Conservation (phyloP, 179 eudicot species). For the Beta lomatogona region DNA sequence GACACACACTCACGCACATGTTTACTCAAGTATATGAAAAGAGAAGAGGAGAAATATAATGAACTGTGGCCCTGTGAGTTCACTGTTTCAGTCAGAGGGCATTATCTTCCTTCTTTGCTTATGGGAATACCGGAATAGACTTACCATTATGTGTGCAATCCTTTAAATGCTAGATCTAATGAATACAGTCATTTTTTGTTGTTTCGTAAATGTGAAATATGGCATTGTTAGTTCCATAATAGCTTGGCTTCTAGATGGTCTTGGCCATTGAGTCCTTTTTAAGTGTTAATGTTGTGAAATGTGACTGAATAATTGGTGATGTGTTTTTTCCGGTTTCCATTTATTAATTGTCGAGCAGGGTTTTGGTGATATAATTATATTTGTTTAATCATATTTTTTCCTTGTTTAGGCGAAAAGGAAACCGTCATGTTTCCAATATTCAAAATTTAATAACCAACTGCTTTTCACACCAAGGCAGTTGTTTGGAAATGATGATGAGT, state of each 20-base stretch:
- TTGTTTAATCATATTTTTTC: slow-evolving; percentile 5
- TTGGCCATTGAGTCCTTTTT: not conserved
- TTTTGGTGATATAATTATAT: not conserved
- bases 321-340: not conserved
- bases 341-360: not conserved
- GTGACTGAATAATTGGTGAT: not conserved
- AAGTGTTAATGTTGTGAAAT: slow-evolving; percentile 3
- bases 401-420: slow-evolving; percentile 74
- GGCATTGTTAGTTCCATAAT: slow-evolving; percentile 1
- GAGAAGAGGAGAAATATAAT: not conserved
- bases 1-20: not conserved
- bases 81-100: not conserved
- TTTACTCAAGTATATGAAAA: not conserved
- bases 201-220: not conserved
- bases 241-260: not conserved
- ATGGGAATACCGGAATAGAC: not conserved
- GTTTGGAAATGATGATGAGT: slow-evolving; percentile 34
- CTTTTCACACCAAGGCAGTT: slow-evolving; percentile 60
- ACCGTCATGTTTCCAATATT: slow-evolving; percentile 48
- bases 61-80: not conserved
- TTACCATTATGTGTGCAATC: not conserved
- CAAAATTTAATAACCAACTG: slow-evolving; percentile 53
- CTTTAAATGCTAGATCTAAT: not conserved
- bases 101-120: not conserved
- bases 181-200: not conserved